phyloP scores from a whole-genome alignment of 768 basidiomycete species.

The Hypholoma fasciculare region DNA sequence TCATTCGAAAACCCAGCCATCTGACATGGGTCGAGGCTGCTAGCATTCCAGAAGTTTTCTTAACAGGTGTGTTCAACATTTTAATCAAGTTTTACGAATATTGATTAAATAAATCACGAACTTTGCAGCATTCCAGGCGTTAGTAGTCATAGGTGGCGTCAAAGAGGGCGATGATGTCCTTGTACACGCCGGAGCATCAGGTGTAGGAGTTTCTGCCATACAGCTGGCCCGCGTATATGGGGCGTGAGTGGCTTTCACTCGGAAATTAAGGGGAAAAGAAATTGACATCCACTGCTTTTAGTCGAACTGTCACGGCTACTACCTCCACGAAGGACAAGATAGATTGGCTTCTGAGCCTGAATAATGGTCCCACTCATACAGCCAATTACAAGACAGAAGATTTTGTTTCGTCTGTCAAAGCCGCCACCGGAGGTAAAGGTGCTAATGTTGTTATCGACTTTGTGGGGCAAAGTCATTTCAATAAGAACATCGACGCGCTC shows the following conservation, averaged over 20 bases:
- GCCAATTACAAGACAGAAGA: constrained; percentile 86
- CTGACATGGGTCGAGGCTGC: constrained; percentile 86
- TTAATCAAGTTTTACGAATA: neutral
- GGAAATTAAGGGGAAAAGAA: neutral
- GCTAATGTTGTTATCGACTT: constrained; percentile 87
- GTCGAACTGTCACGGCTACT: constrained; percentile 76
- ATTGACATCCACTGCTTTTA: constrained; percentile 22
- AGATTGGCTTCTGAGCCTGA: constrained; percentile 66
- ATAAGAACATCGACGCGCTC: constrained; percentile 67
- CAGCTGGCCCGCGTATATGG: constrained; percentile 77
- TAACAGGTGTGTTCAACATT: constrained; percentile 61
- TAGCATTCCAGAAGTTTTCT: constrained; percentile 83
- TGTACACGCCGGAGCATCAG: constrained; percentile 89
- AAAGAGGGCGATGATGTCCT: constrained; percentile 74
- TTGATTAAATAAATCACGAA: neutral
- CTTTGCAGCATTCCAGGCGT: constrained; percentile 44
- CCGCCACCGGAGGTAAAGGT: constrained; percentile 66
- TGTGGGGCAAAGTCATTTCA: constrained; percentile 74
- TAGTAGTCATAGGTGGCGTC: constrained; percentile 66
- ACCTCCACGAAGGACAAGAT: constrained; percentile 86
- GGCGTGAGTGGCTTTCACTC: constrained; percentile 52
- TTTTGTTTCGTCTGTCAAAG: constrained; percentile 73
- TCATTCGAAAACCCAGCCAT: constrained; percentile 72
- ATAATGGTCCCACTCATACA: constrained; percentile 69
- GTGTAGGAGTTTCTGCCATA: constrained; percentile 86